Evolutionary conservation across 441 rosid species (phyloP).

Genomic region (Pelargonium australe): DNA sequence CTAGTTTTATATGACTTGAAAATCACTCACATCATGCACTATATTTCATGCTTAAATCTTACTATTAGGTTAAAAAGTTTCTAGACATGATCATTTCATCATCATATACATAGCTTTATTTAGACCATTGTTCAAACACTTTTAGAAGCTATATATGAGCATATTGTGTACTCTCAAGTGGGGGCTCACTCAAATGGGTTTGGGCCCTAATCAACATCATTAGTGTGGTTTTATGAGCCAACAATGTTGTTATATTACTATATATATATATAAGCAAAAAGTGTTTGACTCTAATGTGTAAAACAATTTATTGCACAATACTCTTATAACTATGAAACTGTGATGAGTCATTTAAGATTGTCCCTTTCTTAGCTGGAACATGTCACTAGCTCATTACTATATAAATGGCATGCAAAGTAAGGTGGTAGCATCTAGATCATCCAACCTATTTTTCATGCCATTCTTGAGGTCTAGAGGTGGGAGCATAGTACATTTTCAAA

Average conservation of each 20-base stretch:
- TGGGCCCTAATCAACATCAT: too few species aligned
- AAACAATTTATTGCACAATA: too few species aligned
- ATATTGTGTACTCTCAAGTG: neutral
- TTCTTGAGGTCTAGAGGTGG: too few species aligned
- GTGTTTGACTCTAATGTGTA: neutral
- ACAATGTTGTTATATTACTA: neutral
- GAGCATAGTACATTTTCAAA: too few species aligned
- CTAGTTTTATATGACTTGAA: neutral
- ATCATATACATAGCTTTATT: neutral
- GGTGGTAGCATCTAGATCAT: too few species aligned
- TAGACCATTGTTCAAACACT: neutral
- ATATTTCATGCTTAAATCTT: neutral
- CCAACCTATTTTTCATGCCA: too few species aligned
- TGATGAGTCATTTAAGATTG: too few species aligned
- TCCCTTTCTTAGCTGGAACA: too few species aligned
- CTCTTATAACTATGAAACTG: too few species aligned
- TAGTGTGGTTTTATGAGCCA: neutral
- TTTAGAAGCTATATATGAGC: neutral
- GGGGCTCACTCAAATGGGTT: neutral
- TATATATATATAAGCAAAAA: neutral
- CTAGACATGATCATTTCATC: neutral
- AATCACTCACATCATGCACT: constrained; percentile 5
- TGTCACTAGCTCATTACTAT: too few species aligned
- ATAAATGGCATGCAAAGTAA: too few species aligned
- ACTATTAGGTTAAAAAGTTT: neutral